Evolutionary conservation across 1,139 yeast genomes (phyloP), one percentile per base, ranked within the genome.

Genomic region (Taphrina confusa): DNA sequence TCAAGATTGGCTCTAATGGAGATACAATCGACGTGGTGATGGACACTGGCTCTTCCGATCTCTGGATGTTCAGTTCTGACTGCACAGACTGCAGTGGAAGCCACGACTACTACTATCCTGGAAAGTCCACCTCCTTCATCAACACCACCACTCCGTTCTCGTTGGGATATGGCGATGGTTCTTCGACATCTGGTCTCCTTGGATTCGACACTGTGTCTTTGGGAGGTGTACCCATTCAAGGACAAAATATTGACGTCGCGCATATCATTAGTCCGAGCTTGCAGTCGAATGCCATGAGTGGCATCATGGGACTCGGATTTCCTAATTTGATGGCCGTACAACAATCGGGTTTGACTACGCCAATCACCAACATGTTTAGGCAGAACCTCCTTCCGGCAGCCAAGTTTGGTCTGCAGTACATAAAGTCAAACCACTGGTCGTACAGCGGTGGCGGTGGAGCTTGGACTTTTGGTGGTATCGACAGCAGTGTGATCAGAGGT

Each of bases 401-500:
- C 39, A 45, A 33, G 14, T 39, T 46, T 11, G 57, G 55, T 51
- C 54, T 52, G 27, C 61, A 51, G 40, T 46, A 18, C 34, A 51
- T 45, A 39, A 51, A 44, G 31, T 31, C 52, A 2, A 16, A 27
- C 30, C 54, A 58, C 9, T 42, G 47, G 57, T 30, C 40, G 20
- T 49, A 50, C 25, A 28, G 14, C 40, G 57, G 58, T 4, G 57
- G 57, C 11, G 96, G 96, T 55, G 97, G 98, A 67, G 82, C 84
- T 65, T 95, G 94, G 67, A 89, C 96, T 28, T 87, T 92, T 72
- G 98, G 98, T 73, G 98, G 98, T 66, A 79, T 84, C 68, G 97
- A 91, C 72, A 79, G 83, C 66, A 72, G 83, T 64, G 81, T 82
- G 71, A 88, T 78, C 74, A 75, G 77, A 54, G 98, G 97, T 65